Conservation (phyloP, 495 filamentous ascomycete species). For the Achaetomiella virescens region DNA sequence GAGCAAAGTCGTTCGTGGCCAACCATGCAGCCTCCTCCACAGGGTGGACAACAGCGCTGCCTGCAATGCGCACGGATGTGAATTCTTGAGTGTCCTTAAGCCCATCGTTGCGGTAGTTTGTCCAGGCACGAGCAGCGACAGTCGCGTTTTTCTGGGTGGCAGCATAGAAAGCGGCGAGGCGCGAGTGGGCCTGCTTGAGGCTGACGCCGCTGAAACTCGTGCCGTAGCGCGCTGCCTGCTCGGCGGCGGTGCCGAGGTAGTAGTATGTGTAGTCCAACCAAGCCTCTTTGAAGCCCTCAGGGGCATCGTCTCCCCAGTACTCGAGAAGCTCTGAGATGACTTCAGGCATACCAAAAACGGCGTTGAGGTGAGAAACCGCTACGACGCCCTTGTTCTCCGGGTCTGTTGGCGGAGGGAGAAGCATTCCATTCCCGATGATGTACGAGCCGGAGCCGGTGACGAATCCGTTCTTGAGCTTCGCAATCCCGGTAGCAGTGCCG, state of each 20-base stretch:
- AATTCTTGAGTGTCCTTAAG: neutral
- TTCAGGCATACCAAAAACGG: conserved; percentile 2
- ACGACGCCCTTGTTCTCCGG: neutral
- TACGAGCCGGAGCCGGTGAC: neutral
- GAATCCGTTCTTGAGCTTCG: conserved; percentile 3
- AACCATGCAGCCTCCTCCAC: neutral
- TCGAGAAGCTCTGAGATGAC: conserved; percentile 3
- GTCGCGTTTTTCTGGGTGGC: neutral
- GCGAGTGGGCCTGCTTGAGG: conserved; percentile 2
- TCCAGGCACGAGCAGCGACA: neutral
- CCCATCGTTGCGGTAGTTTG: neutral
- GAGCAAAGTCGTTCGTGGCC: neutral
- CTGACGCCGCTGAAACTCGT: neutral
- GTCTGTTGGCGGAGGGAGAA: neutral
- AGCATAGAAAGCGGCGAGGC: neutral
- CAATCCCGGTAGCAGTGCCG: neutral
- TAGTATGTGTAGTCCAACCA: conserved; percentile 3
- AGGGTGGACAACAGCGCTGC: neutral
- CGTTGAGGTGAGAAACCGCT: neutral
- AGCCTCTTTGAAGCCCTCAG: neutral
- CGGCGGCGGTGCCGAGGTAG: neutral
- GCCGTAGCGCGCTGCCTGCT: neutral
- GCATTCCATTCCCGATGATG: neutral
- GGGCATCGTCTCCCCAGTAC: neutral
- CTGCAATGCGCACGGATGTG: neutral